Evolutionary conservation across 768 basidiomycete genomes (phyloP), one percentile per base, ranked within the genome.

Genomic region (Tubosaeta sp.): DNA sequence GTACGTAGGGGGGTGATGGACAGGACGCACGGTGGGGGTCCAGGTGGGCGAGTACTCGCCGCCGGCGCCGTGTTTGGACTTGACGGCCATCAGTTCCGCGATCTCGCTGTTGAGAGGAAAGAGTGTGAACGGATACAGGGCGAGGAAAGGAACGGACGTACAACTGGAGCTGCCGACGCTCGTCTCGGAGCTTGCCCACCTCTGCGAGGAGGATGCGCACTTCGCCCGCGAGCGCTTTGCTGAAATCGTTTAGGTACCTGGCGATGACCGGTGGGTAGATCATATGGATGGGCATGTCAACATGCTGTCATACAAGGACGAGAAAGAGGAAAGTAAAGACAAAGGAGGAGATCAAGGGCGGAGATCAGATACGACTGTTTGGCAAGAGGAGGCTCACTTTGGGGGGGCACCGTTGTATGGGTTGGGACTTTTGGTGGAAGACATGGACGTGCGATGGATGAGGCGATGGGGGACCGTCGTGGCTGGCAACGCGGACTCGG

Each of bases 91-190:
- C 53, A 92, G 74, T 65, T 88, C 87, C 25, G 89, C 84, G 57
- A 93, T 89, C 68, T 93, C 90, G 57, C 90, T 91, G 62, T 25
- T 25, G n/a, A n/a, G n/a, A n/a, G n/a, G n/a, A n/a, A n/a, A n/a
- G 26, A 6, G 37, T 16, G 26, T 54, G 38, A 46, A 43, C 27
- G 5, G 34, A 31, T 31, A 26, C n/a, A 4, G 1, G 39, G 8
- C 14, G 45, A 43, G 14, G 10, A 29, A 16, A n/a, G 17, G 11
- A 39, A 7, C 10, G n/a, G 53, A 72, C 76, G 59, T 54, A 82
- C 81, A 77, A 79, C 54, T 83, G 82, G 52, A 83, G 66, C 41
- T 77, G 74, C 29, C 80, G 67, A 41, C 82, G 76, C 63, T 83
- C 81, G 50, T 83, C 81, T 47, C 81, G 72, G 25, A 83, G 74